Base-by-base conservation (phyloP, 2,329 filamentous ascomycete genomes). In the Aureobasidium sp. region DNA sequence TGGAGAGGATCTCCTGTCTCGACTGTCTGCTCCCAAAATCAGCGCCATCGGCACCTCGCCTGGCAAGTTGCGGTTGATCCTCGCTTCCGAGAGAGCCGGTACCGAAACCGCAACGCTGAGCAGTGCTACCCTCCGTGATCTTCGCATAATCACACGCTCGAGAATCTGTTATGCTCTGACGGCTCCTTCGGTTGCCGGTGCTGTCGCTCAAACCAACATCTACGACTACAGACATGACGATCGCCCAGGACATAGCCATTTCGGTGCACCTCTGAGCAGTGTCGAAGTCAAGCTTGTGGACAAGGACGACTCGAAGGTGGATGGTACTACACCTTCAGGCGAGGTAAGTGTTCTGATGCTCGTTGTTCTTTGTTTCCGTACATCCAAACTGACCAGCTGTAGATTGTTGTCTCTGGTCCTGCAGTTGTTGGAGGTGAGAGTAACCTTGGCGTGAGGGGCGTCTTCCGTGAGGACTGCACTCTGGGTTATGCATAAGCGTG, bases 111-210 rank as follows among this genome's bases (percentile, higher is more conserved):
- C 41, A 8, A 81, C 83, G 1, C 77, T 97, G 14, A 88, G 83
- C 44, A 85, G 88, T 3, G 75, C 82, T 25, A 84, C 87, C 56
- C 80, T 97, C 44, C 90, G 89, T 0, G 90, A 97, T 70, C 76
- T 97, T 62, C 86, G 92, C 49, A 82, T 95, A 58, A 90, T 91
- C 73, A 90, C 89, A 1, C 84, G 88, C 31, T 87, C 91, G 1
- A 85, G 91, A 57, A 80, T 97, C 62, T 81, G 95, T 56, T 96
- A 97, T 73, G 92, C 91, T 3, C 80, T 99, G 61, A 89, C 91
- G 20, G 86, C 89, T 0, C 80, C 90, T 27, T 84, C 85, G 64
- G 89, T 97, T n/a, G 93, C 92, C 2, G 94, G 94, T 41, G 88
- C 92, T 0, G 84, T 96, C n/a, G 80, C 88, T 1, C 93, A 97